Percentiles rank a stretch among this genome's conserved stretches.
Conservation (phyloP, 1,139 yeast species). For the Zygosaccharomyces sapae region DNA sequence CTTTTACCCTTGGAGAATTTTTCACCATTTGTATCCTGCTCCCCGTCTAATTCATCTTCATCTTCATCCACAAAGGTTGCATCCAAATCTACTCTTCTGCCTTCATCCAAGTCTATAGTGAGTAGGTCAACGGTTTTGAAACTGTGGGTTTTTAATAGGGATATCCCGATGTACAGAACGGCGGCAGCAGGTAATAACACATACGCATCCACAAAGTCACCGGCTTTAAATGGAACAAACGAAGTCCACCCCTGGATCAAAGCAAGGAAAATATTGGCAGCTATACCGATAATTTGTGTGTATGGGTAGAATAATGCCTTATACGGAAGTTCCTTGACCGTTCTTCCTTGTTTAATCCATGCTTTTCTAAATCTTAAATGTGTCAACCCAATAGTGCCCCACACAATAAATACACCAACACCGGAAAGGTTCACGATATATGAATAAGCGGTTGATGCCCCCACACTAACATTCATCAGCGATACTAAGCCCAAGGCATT, state of each 20-base stretch:
- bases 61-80: neutral
- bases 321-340: conserved; percentile 50
- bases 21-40: neutral
- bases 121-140: conserved; percentile 9
- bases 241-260: conserved; percentile 68
- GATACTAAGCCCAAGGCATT: conserved; percentile 50
- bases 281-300: conserved; percentile 49
- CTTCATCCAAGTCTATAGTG: conserved; percentile 9
- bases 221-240: conserved; percentile 58
- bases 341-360: conserved; percentile 46
- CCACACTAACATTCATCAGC: conserved; percentile 48
- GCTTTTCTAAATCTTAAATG: conserved; percentile 51
- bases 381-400: conserved; percentile 45
- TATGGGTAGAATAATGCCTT: conserved; percentile 51
- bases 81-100: conserved; percentile 12
- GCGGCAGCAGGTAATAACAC: conserved; percentile 50
- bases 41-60: neutral
- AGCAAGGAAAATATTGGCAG: conserved; percentile 51
- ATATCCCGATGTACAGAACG: conserved; percentile 7
- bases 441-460: conserved; percentile 50
- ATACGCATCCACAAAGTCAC: conserved; percentile 61
- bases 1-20: neutral
- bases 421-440: conserved; percentile 55
- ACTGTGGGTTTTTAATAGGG: conserved; percentile 7
- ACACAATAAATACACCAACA: conserved; percentile 53